These are phyloP conservation scores for Fabrea salina DNA, from an alignment of 169 alveolate genomes.

Conservation along the genomic window DNA sequence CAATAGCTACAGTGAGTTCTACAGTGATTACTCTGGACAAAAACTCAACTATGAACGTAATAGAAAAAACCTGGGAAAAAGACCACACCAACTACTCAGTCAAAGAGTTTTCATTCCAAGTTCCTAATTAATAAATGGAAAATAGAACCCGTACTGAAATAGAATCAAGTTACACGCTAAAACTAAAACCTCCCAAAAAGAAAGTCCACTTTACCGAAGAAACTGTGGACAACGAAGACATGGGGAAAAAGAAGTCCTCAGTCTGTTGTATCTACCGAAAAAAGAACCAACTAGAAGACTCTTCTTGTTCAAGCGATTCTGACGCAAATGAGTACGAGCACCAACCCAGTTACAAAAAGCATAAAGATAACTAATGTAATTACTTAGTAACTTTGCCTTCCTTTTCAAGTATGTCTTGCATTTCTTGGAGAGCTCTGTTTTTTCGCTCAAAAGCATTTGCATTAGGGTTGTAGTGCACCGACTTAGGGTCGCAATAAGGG, in stretches of 20 bases:
- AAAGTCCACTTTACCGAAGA: not conserved
- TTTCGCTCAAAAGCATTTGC: slow-evolving; percentile 22
- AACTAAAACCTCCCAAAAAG: not conserved
- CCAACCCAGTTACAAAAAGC: not conserved
- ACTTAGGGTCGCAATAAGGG: slow-evolving; percentile 28
- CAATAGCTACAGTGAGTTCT: not conserved
- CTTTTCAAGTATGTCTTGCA: not conserved
- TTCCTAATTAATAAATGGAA: not conserved
- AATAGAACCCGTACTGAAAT: no score
- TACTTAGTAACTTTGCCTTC: no score
- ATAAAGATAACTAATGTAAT: no score
- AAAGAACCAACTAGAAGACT: no score
- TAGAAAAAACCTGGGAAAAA: not conserved
- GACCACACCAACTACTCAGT: not conserved
- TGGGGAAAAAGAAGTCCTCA: not conserved
- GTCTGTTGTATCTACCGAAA: not conserved
- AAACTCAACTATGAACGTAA: not conserved
- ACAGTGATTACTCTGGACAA: not conserved
- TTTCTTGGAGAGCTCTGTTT: not conserved
- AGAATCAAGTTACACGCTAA: no score
- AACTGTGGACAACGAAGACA: slow-evolving; percentile 3
- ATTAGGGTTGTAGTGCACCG: not conserved
- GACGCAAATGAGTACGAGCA: not conserved
- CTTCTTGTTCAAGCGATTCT: not conserved
- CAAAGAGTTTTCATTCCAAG: not conserved